Conservation (phyloP, 31 red algal genomes). For the Odonthalia washingtoniensis region DNA sequence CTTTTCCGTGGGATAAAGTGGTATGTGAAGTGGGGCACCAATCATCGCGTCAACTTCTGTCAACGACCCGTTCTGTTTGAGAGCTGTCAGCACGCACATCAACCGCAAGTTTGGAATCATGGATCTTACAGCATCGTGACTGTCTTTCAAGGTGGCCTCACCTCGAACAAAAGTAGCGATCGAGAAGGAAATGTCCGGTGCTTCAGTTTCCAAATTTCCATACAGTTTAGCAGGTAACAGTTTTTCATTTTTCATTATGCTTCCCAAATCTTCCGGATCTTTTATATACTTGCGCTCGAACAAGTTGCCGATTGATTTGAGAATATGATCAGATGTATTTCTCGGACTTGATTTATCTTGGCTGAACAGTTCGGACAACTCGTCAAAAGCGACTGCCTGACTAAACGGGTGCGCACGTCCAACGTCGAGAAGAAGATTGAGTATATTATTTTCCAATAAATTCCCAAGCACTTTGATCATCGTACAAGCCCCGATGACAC, state of each 20-base stretch:
- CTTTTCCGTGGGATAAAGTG: conserved; percentile 35
- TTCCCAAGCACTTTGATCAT: conserved; percentile 67
- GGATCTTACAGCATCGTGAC: conserved; percentile 57
- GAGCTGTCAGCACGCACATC: conserved; percentile 60
- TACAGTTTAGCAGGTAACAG: conserved; percentile 55
- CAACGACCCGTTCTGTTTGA: conserved; percentile 49
- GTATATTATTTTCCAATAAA: conserved; percentile 54
- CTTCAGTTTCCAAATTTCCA: conserved; percentile 67
- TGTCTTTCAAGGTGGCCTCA: conserved; percentile 44
- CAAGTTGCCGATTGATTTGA: conserved; percentile 47
- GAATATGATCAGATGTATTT: conserved; percentile 51
- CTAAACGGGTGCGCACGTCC: conserved; percentile 55
- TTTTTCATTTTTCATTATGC: conserved; percentile 46
- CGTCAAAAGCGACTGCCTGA: conserved; percentile 74
- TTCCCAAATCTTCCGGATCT: conserved; percentile 28
- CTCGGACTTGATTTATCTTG: conserved; percentile 3
- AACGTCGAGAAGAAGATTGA: conserved; percentile 55
- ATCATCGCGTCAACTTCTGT: conserved; percentile 69
- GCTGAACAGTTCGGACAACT: conserved; percentile 51
- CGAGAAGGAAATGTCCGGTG: conserved; percentile 59
- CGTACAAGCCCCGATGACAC: conserved; percentile 74
- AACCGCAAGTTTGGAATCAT: conserved; percentile 73
- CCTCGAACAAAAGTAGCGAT: conserved; percentile 52
- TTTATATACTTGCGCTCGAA: conserved; percentile 67
- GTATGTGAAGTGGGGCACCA: conserved; percentile 68